Percentiles rank a stretch among this genome's conserved stretches.
These are phyloP conservation scores for Achaetomium macrosporum DNA, from an alignment of 2,329 filamentous ascomycete genomes.

Conservation along the genomic window DNA sequence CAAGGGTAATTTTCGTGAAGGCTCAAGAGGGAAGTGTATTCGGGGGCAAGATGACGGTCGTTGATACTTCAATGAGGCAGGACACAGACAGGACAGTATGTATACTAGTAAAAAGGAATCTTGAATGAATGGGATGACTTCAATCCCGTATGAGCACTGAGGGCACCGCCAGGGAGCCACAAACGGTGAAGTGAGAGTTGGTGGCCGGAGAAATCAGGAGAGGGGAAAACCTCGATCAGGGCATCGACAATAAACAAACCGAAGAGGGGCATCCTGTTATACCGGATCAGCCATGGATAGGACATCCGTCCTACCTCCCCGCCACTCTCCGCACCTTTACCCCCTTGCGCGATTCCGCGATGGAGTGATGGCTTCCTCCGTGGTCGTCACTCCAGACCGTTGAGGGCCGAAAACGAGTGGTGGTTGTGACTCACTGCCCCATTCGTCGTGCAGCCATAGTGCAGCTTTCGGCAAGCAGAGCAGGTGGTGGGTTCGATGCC, in stretches of 20 bases:
- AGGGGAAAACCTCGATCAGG: constrained; percentile 10
- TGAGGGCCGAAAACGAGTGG: constrained; percentile 27
- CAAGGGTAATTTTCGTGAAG: neutral
- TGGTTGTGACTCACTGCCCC: constrained; percentile 28
- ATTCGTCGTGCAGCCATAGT: constrained; percentile 12
- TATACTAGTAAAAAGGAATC: neutral
- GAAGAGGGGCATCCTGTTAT: constrained; percentile 16
- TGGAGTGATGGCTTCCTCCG: neutral
- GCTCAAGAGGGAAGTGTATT: neutral
- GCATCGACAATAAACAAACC: constrained; percentile 9
- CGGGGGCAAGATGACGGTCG: neutral
- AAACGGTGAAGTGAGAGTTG: constrained; percentile 5
- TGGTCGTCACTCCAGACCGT: constrained; percentile 23
- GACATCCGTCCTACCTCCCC: neutral
- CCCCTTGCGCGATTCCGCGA: constrained; percentile 17
- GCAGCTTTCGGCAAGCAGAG: constrained; percentile 21
- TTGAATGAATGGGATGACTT: constrained; percentile 1
- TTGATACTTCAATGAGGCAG: neutral
- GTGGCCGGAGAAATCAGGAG: constrained; percentile 12
- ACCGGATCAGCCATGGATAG: constrained; percentile 1
- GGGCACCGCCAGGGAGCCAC: constrained; percentile 9
- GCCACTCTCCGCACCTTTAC: constrained; percentile 4
- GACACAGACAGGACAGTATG: neutral
- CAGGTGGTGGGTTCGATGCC: constrained; percentile 1
- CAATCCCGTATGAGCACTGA: constrained; percentile 3